phyloP scores from a whole-genome alignment of 331 rosid genomes.

The Malus hybrid region DNA sequence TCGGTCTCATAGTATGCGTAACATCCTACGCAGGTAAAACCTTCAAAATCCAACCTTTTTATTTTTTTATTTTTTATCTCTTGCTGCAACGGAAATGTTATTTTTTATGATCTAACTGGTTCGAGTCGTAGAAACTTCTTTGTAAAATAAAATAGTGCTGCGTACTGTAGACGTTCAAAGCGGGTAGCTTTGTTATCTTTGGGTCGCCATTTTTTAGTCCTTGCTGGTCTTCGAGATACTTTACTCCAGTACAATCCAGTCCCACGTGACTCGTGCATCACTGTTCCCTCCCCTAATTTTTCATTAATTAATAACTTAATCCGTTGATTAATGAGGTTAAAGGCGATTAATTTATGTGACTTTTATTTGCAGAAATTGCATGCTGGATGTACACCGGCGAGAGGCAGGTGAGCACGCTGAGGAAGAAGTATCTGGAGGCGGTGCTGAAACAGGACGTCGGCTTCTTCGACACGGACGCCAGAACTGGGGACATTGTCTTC shows the following conservation, averaged over 20 bases:
- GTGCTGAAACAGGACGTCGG: slow-evolving; percentile 96
- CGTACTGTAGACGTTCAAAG: no score
- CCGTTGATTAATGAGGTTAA: neutral
- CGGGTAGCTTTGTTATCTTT: no score
- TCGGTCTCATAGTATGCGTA: slow-evolving; percentile 38
- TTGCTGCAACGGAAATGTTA: no score
- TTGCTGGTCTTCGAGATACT: no score
- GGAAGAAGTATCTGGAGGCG: slow-evolving; percentile 90
- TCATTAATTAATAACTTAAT: neutral
- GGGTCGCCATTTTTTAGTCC: no score
- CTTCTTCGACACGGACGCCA: slow-evolving; percentile 90
- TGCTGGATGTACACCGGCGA: slow-evolving; percentile 99
- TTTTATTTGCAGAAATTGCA: slow-evolving; percentile 59
- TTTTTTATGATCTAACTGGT: no score
- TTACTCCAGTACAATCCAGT: neutral
- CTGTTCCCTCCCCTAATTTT: neutral
- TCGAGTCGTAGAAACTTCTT: no score
- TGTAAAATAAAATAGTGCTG: no score
- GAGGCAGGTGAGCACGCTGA: slow-evolving; percentile 84
- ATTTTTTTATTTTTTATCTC: no score
- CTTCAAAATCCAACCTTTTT: neutral
- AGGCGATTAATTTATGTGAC: neutral
- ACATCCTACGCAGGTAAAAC: slow-evolving; percentile 86
- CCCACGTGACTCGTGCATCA: neutral
- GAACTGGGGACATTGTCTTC: slow-evolving; percentile 97